Evolutionary conservation across 306 rosid species (phyloP).

Genomic region (Citrullus mucosospermus): DNA sequence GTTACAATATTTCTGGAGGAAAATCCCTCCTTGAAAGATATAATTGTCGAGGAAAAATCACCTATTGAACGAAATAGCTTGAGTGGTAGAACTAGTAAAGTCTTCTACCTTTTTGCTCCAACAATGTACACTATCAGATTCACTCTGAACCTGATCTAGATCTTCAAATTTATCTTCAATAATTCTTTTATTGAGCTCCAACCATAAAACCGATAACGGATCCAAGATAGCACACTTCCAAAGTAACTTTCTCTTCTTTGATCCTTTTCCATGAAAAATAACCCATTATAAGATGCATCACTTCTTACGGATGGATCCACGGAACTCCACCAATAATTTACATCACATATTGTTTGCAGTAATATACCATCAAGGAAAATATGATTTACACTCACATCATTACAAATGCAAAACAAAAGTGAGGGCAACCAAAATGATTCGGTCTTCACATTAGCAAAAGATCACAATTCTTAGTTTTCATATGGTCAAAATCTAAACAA

Average conservation of each 20-base stretch:
- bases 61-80: background rate
- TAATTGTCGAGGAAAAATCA: background rate
- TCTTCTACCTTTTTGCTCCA: background rate
- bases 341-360: background rate
- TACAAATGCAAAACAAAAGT: background rate
- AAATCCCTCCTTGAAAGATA: background rate
- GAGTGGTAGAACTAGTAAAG: constrained; percentile 2
- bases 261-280: constrained; percentile 4
- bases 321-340: background rate
- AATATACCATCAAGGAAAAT: background rate
- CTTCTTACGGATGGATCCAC: background rate
- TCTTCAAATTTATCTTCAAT: constrained; percentile 8
- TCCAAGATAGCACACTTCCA: constrained; percentile 10
- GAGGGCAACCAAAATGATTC: background rate
- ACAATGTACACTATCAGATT: background rate
- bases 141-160: background rate
- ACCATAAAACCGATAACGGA: constrained; percentile 4
- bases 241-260: constrained; percentile 4
- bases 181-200: constrained; percentile 4
- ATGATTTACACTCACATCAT: background rate
- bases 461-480: background rate
- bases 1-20: background rate
- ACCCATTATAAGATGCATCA: constrained; percentile 6
- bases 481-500: background rate
- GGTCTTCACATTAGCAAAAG: background rate